These are phyloP conservation scores for Corylus heterophylla DNA, from an alignment of 306 rosid genomes.

Conservation along the genomic window DNA sequence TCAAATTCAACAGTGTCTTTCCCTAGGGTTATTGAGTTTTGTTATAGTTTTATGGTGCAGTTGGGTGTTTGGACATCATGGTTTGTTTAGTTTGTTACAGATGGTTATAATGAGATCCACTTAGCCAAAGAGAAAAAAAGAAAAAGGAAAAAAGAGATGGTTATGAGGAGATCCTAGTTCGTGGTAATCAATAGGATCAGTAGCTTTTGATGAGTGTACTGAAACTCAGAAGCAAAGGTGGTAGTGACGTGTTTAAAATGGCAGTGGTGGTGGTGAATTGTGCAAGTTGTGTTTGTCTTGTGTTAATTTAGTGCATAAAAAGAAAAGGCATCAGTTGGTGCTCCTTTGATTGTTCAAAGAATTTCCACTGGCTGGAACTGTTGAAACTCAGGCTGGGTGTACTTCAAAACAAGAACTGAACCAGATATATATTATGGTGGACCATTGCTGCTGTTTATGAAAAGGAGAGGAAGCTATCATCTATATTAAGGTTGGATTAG, in stretches of 20 bases:
- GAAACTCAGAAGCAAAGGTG: neutral
- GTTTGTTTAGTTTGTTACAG: neutral
- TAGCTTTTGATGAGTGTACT: neutral
- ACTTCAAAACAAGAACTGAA: neutral
- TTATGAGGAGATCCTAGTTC: neutral
- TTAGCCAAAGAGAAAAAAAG: too few species aligned
- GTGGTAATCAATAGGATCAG: slow-evolving; percentile 6
- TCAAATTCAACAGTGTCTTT: neutral
- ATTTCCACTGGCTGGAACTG: neutral
- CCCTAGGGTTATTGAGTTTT: neutral
- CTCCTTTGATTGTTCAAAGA: neutral
- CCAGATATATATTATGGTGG: neutral
- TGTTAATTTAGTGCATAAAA: neutral
- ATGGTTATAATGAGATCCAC: neutral
- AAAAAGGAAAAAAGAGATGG: neutral
- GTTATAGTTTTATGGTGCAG: neutral
- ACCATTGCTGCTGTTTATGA: neutral
- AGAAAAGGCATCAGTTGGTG: neutral
- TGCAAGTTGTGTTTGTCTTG: neutral
- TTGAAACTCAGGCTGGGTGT: neutral
- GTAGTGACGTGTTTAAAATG: neutral
- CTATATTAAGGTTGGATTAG: neutral
- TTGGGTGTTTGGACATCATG: neutral
- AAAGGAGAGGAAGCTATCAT: neutral
- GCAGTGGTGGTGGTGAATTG: neutral